These are phyloP conservation scores for Scleromitrula shiraiana DNA, from an alignment of 2,329 filamentous ascomycete genomes.

Conservation along the genomic window DNA sequence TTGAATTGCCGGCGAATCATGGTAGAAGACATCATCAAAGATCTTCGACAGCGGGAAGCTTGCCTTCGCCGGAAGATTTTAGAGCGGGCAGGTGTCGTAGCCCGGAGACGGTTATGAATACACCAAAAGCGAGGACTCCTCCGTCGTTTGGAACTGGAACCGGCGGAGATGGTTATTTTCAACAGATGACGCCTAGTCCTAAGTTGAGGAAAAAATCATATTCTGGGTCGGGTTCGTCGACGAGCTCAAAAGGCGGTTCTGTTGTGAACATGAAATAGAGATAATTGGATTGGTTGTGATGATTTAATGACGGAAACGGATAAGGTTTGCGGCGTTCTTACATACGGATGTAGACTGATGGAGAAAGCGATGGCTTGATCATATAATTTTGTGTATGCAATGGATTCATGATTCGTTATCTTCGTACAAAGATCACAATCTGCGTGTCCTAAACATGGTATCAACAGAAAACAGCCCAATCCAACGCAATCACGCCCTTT, in stretches of 20 bases:
- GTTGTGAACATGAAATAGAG: slow-evolving; percentile 23
- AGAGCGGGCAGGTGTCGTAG: slow-evolving; percentile 24
- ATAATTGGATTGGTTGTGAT: slow-evolving; percentile 11
- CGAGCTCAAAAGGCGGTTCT: slow-evolving; percentile 21
- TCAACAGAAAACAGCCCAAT: background rate
- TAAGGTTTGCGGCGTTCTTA: background rate
- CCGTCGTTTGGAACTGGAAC: slow-evolving; percentile 23
- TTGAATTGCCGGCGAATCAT: slow-evolving; percentile 41
- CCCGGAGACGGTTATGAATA: slow-evolving; percentile 34
- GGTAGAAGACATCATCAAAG: slow-evolving; percentile 37
- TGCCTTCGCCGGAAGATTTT: slow-evolving; percentile 12
- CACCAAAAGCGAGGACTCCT: slow-evolving; percentile 41
- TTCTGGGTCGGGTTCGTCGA: slow-evolving; percentile 15
- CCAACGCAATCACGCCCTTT: background rate
- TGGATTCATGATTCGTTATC: background rate
- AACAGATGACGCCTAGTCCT: slow-evolving; percentile 11
- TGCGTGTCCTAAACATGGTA: background rate
- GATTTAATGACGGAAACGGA: slow-evolving; percentile 3
- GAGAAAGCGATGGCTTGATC: too few species aligned
- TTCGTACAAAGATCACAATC: too few species aligned
- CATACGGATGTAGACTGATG: background rate
- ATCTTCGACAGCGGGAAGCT: slow-evolving; percentile 27
- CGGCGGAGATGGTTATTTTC: slow-evolving; percentile 18
- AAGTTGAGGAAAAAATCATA: slow-evolving; percentile 15
- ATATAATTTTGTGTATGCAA: background rate